Percentiles rank a stretch among this genome's conserved stretches.
These are phyloP conservation scores for Passiflora organensis DNA, from an alignment of 345 rosid species.

Conservation along the genomic window DNA sequence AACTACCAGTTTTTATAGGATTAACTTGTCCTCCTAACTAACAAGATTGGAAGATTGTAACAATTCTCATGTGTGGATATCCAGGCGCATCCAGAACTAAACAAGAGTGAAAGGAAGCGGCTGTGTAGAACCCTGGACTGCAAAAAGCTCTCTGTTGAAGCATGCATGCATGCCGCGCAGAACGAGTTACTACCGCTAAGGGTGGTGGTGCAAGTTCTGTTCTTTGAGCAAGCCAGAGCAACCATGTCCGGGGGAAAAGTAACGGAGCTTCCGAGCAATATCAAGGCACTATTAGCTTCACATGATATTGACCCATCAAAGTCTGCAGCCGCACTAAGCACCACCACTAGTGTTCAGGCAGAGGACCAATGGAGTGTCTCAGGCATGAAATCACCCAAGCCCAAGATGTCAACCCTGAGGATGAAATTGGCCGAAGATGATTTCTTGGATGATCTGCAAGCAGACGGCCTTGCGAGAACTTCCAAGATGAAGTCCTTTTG, in stretches of 20 bases:
- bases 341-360: conserved; percentile 50
- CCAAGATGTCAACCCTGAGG: conserved; percentile 62
- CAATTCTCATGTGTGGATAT: neutral
- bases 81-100: conserved; percentile 77
- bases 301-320: conserved; percentile 73
- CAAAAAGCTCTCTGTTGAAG: conserved; percentile 89
- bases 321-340: conserved; percentile 57
- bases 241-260: conserved; percentile 61
- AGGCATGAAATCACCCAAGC: conserved; percentile 71
- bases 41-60: neutral
- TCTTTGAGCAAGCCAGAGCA: conserved; percentile 90
- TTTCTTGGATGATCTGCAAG: conserved; percentile 52
- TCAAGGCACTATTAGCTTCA: conserved; percentile 75
- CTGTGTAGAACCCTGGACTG: conserved; percentile 79
- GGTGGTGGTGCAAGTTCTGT: conserved; percentile 94
- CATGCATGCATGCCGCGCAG: conserved; percentile 97
- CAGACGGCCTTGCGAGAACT: conserved; percentile 54
- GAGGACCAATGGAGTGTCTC: conserved; percentile 96
- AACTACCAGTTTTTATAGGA: too few species aligned
- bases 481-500: conserved; percentile 69
- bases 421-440: conserved; percentile 86
- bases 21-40: too few species aligned
- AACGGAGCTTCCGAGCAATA: conserved; percentile 70
- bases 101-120: conserved; percentile 79
- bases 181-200: conserved; percentile 85